Percentiles rank a stretch among this genome's conserved stretches.
Evolutionary conservation across 176 grass and related monocot genomes (phyloP).

Genomic region (Oryza coarctata): DNA sequence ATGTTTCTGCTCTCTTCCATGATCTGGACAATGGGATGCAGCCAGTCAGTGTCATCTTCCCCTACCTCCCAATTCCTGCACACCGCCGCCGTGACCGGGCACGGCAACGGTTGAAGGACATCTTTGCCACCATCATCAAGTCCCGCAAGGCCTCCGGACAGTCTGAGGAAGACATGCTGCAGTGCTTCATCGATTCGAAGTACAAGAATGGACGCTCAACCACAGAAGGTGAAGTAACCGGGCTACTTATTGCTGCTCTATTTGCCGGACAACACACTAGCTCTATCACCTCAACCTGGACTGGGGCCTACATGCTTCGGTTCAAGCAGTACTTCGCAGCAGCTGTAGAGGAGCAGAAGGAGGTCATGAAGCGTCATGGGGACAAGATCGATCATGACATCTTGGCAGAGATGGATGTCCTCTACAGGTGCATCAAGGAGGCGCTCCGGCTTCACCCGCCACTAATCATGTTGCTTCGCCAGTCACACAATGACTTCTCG

Average conservation of each 20-base stretch:
- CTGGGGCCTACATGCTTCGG: slow-evolving; percentile 77
- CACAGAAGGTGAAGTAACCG: slow-evolving; percentile 77
- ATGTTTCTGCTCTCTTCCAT: slow-evolving; percentile 95
- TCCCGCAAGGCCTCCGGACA: slow-evolving; percentile 80
- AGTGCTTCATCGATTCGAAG: slow-evolving; percentile 97
- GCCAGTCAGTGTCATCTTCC: slow-evolving; percentile 90
- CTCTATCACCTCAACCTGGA: slow-evolving; percentile 98
- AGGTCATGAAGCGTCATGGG: slow-evolving; percentile 70
- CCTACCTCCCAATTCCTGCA: slow-evolving; percentile 83
- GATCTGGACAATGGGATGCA: slow-evolving; percentile 95
- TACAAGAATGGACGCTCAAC: slow-evolving; percentile 88
- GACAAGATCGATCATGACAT: slow-evolving; percentile 88
- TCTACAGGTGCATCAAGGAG: slow-evolving; percentile 98
- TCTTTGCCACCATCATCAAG: slow-evolving; percentile 85
- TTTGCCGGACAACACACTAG: slow-evolving; percentile 98
- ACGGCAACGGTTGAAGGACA: slow-evolving; percentile 70
- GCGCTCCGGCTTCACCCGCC: slow-evolving; percentile 89
- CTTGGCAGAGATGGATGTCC: slow-evolving; percentile 92
- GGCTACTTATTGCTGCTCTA: slow-evolving; percentile 84
- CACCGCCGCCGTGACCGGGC: slow-evolving; percentile 74
- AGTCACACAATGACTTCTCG: slow-evolving; percentile 78
- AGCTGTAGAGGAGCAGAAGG: slow-evolving; percentile 91
- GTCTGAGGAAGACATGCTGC: slow-evolving; percentile 90
- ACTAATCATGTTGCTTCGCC: slow-evolving; percentile 85
- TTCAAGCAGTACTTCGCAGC: slow-evolving; percentile 64